phyloP scores from a whole-genome alignment of 768 basidiomycete genomes.

The Pulveroboletus sp. region DNA sequence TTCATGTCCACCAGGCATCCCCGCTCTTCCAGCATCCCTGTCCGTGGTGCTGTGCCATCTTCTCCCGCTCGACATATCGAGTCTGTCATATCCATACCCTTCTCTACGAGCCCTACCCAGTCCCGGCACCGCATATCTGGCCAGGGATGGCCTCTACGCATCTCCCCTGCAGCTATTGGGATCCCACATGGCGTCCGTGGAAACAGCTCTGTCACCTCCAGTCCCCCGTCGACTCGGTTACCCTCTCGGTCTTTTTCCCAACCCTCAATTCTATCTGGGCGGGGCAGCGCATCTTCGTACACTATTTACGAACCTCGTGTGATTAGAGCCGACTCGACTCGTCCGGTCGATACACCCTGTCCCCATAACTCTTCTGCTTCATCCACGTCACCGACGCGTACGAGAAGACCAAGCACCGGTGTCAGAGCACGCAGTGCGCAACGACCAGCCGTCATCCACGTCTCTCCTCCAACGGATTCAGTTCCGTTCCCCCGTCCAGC shows the following conservation, averaged over 20 bases:
- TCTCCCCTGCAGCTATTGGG: constrained; percentile 33
- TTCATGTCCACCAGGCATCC: constrained; percentile 51
- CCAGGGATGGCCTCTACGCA: constrained; percentile 29
- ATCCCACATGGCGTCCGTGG: constrained; percentile 39
- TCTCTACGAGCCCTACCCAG: constrained; percentile 36
- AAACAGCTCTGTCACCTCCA: constrained; percentile 30
- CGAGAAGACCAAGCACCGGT: constrained; percentile 46
- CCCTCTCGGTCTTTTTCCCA: constrained; percentile 46
- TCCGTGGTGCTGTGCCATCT: constrained; percentile 44
- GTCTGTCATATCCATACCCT: constrained; percentile 61
- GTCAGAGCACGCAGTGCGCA: constrained; percentile 21
- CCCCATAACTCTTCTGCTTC: constrained; percentile 36
- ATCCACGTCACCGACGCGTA: constrained; percentile 42
- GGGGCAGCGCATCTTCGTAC: constrained; percentile 30
- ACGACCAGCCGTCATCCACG: constrained; percentile 28
- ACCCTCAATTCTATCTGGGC: constrained; percentile 30
- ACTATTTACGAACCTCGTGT: constrained; percentile 62
- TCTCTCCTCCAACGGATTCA: constrained; percentile 29
- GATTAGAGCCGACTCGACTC: constrained; percentile 53
- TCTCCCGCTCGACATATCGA: constrained; percentile 61
- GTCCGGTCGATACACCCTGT: constrained; percentile 42
- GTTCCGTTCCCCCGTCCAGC: constrained; percentile 60
- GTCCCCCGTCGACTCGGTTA: constrained; percentile 39
- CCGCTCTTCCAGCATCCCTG: constrained; percentile 67
- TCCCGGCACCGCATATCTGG: constrained; percentile 40